Conservation (phyloP, 495 filamentous ascomycete species). For the Trichoderma gamsii region DNA sequence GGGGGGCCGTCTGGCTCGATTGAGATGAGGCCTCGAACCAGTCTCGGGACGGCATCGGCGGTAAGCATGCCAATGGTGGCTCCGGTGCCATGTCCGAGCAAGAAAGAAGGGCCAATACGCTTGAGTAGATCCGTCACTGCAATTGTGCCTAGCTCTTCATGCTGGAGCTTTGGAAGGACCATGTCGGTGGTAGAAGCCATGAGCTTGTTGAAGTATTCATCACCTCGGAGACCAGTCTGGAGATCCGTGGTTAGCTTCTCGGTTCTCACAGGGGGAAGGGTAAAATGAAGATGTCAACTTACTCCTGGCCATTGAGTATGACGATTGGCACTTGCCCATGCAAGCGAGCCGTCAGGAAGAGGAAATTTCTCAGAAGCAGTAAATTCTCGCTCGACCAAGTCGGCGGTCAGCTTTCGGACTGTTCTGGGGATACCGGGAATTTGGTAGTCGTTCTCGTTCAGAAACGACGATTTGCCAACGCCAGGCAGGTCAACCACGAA, state of each 20-base stretch:
- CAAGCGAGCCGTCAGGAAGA: slow-evolving; percentile 9
- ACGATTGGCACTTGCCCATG: slow-evolving; percentile 39
- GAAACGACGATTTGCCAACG: slow-evolving; percentile 24
- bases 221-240: slow-evolving; percentile 36
- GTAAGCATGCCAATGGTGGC: slow-evolving; percentile 45
- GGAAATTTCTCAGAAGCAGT: slow-evolving; percentile 31
- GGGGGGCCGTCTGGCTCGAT: slow-evolving; percentile 53
- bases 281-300: slow-evolving; percentile 12
- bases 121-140: slow-evolving; percentile 45
- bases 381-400: slow-evolving; percentile 28
- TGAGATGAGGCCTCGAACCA: slow-evolving; percentile 43
- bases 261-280: neutral
- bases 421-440: slow-evolving; percentile 14
- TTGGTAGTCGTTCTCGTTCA: slow-evolving; percentile 18
- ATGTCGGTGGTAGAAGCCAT: slow-evolving; percentile 23
- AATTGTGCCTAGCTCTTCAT: slow-evolving; percentile 38
- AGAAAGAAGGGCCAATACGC: slow-evolving; percentile 38
- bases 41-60: slow-evolving; percentile 40
- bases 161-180: slow-evolving; percentile 29
- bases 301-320: slow-evolving; percentile 53
- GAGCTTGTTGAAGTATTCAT: slow-evolving; percentile 47
- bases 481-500: slow-evolving; percentile 42
- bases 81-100: slow-evolving; percentile 50
- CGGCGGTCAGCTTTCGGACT: neutral
- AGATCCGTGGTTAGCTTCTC: neutral